phyloP scores from a whole-genome alignment of 73 alveolate genomes.

The Blepharisma stoltei region DNA sequence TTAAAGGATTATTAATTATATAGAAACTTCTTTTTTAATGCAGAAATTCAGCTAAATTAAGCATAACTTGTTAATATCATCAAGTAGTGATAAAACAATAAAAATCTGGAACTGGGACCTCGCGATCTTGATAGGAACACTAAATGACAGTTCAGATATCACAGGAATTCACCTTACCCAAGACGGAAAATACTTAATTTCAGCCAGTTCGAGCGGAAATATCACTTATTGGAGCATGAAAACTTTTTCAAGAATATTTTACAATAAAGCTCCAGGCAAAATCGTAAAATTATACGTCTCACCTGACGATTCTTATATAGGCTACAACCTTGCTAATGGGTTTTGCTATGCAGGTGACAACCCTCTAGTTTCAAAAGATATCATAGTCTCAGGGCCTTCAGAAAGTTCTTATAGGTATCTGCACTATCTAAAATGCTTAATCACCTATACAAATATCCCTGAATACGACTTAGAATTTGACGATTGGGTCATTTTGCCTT shows the following conservation, averaged over 20 bases:
- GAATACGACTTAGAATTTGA: not conserved
- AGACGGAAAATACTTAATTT: not conserved
- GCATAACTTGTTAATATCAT: too few species aligned
- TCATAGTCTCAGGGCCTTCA: not conserved
- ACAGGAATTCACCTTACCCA: not conserved
- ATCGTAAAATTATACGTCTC: not conserved
- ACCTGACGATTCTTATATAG: not conserved
- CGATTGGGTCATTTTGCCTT: slow-evolving; percentile 17
- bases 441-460: not conserved
- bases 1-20: too few species aligned
- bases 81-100: too few species aligned
- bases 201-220: not conserved
- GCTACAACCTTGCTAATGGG: not conserved
- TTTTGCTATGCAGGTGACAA: not conserved
- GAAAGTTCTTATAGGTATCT: not conserved
- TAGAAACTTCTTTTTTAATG: too few species aligned
- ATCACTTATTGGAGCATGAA: slow-evolving; percentile 17
- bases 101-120: too few species aligned
- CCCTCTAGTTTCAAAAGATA: not conserved
- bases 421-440: not conserved
- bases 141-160: not conserved
- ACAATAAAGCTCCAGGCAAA: not conserved
- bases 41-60: too few species aligned
- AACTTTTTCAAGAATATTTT: not conserved
- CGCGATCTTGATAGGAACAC: too few species aligned